A percentile compares a stretch with the other conserved stretches of the same genome.
Conservation (phyloP, 192 early-diverging fungal genomes). For the Physocladia obscura region DNA sequence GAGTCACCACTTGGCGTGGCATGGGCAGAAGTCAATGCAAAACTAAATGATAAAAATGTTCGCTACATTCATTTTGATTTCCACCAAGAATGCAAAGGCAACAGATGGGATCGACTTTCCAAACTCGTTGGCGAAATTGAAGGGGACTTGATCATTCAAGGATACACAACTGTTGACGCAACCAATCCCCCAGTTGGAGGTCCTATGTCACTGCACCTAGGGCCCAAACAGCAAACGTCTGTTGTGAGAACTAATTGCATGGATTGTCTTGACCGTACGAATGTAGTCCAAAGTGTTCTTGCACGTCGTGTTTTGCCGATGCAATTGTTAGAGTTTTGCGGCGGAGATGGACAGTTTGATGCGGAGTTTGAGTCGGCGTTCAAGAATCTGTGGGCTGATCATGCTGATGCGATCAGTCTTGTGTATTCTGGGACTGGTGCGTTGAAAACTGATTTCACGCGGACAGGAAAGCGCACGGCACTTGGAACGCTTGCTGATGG, state of each 20-base stretch:
- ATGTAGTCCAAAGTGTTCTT: constrained; percentile 94
- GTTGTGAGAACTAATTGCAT: constrained; percentile 97
- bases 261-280: constrained; percentile 99
- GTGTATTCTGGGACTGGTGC: constrained; percentile 96
- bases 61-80: constrained; percentile 93
- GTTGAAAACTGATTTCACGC: constrained; percentile 96
- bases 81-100: constrained; percentile 93
- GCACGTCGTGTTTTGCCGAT: constrained; percentile 57
- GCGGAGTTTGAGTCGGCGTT: constrained; percentile 69
- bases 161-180: constrained; percentile 34
- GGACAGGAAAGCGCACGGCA: constrained; percentile 87
- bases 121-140: constrained; percentile 79
- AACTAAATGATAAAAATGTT: constrained; percentile 42
- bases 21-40: constrained; percentile 67
- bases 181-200: constrained; percentile 45
- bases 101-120: constrained; percentile 89
- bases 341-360: constrained; percentile 2
- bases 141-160: constrained; percentile 62
- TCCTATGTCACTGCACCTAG: constrained; percentile 40
- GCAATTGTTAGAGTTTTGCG: constrained; percentile 11
- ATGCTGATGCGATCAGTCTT: constrained; percentile 87
- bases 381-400: constrained; percentile 96
- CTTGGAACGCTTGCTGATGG: constrained; percentile 80
- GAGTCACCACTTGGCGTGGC: constrained; percentile 81
- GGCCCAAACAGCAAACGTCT: constrained; percentile 79